Evolutionary conservation across 192 early-diverging fungal species (phyloP).

Genomic region (Mortierella antarctica): DNA sequence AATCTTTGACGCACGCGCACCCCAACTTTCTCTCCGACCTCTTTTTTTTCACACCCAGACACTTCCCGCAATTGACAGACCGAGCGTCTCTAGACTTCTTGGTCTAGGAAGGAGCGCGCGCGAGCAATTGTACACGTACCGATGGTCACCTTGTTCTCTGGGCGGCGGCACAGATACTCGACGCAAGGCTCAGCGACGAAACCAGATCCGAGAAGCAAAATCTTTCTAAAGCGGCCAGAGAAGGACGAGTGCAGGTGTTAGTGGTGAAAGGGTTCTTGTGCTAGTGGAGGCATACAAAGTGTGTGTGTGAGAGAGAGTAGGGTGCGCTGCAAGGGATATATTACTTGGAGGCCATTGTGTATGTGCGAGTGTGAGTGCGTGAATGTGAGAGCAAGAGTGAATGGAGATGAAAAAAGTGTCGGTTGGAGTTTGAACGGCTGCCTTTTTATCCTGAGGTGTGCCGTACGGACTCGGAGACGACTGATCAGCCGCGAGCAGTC

Average conservation of each 20-base stretch:
- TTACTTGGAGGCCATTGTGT: slow-evolving; percentile 51
- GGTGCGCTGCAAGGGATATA: neutral
- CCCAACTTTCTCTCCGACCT: neutral
- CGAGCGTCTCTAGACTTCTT: too few relatives aligned
- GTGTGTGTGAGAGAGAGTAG: neutral
- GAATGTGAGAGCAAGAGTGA: neutral
- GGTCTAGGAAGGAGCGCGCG: neutral
- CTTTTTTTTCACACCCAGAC: neutral
- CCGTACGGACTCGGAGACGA: too few relatives aligned
- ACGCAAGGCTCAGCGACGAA: slow-evolving; percentile 97
- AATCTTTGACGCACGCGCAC: too few relatives aligned
- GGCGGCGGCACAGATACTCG: slow-evolving; percentile 90
- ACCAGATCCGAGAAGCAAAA: slow-evolving; percentile 96
- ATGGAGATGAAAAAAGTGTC: neutral
- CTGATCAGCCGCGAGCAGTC: too few relatives aligned
- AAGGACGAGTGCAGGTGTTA: neutral
- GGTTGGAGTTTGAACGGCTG: too few relatives aligned
- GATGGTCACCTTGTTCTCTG: slow-evolving; percentile 91
- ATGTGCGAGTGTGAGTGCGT: neutral
- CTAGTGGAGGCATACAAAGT: neutral
- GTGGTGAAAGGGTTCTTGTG: neutral
- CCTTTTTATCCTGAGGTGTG: too few relatives aligned
- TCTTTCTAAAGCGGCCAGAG: slow-evolving; percentile 65
- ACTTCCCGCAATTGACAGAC: too few relatives aligned
- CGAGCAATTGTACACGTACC: slow-evolving; percentile 57